Evolutionary conservation across 192 early-diverging fungal genomes (phyloP), one percentile per base, ranked within the genome.

Genomic region (Gryganskiella cystojenkinii): DNA sequence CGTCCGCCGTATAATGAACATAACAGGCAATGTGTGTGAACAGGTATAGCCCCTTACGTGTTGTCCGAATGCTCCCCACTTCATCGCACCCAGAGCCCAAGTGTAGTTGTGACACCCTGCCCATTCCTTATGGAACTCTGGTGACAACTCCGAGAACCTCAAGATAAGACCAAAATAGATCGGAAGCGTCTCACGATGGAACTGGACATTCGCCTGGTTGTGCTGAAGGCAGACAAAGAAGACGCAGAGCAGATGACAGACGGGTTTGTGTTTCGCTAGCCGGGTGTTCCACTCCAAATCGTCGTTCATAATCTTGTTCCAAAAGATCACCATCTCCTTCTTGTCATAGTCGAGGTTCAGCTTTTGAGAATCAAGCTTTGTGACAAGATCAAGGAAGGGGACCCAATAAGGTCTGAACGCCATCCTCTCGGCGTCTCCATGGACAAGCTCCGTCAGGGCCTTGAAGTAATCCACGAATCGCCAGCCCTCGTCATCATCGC

Each of bases 61-160:
- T 15, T 64, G 51, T 10, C 35, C 46, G 40, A 80, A 80, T 19
- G 40, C 56, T 13, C 79, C 79, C 79, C 79, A 80, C 25, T 69
- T 71, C 79, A 80, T 80, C 3, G 79, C 59, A 1, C 60, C 59
- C n/a, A 73, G 19, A 13, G 79, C 79, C 79, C 79, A 80, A 0
- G 61, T 50, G 24, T 59, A 80, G 58, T 80, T 80, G 30, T 73
- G 64, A 31, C 64, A 71, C 7, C 56, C 59, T 17, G 40, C 51
- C 79, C 79, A 80, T 1, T 71, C 79, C 1, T n/a, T 19, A 27
- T 59, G 70, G 51, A 73, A 80, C 7, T 20, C 3, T 0, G 27
- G 47, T 0, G 37, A 49, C 14, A 69, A 52, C 25, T 28, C 37
- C 22, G 70, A 56, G 53, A 71, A 61, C 42, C 64, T 64, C 35